phyloP scores from a whole-genome alignment of 345 rosid genomes.

The Excoecaria cochinchinensis region DNA sequence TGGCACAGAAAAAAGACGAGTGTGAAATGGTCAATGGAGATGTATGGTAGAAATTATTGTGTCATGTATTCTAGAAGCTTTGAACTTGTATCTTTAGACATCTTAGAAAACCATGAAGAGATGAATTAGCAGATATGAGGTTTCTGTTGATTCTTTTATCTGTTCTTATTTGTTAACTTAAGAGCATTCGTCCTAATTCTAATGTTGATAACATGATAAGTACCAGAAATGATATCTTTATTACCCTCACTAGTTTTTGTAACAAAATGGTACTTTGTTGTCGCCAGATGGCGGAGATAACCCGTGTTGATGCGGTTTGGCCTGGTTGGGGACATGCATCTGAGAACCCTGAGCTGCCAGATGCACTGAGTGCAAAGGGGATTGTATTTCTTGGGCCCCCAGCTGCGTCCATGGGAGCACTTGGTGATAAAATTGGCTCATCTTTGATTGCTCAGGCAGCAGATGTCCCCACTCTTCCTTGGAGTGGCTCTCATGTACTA shows the following conservation, averaged over 20 bases:
- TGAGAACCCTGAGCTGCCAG: slow-evolving; percentile 96
- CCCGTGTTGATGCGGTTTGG: slow-evolving; percentile 99
- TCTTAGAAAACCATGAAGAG: background rate
- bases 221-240: background rate
- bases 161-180: background rate
- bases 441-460: slow-evolving; percentile 99
- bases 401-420: slow-evolving; percentile 82
- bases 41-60: background rate
- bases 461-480: slow-evolving; percentile 97
- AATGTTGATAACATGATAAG: background rate
- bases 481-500: slow-evolving; percentile 98
- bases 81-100: background rate
- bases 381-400: slow-evolving; percentile 96
- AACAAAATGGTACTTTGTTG: slow-evolving; percentile 17
- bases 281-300: slow-evolving; percentile 92
- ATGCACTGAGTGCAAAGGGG: slow-evolving; percentile 80
- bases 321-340: slow-evolving; percentile 99
- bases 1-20: background rate
- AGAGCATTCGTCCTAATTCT: slow-evolving; percentile 3
- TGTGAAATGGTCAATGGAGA: too few species aligned
- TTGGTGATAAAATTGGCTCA: slow-evolving; percentile 99
- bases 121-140: background rate
- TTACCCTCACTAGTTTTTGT: background rate
- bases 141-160: background rate
- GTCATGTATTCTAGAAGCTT: background rate